These are phyloP conservation scores for Coemansia javaensis DNA, from an alignment of 192 early-diverging fungal species.

Conservation along the genomic window DNA sequence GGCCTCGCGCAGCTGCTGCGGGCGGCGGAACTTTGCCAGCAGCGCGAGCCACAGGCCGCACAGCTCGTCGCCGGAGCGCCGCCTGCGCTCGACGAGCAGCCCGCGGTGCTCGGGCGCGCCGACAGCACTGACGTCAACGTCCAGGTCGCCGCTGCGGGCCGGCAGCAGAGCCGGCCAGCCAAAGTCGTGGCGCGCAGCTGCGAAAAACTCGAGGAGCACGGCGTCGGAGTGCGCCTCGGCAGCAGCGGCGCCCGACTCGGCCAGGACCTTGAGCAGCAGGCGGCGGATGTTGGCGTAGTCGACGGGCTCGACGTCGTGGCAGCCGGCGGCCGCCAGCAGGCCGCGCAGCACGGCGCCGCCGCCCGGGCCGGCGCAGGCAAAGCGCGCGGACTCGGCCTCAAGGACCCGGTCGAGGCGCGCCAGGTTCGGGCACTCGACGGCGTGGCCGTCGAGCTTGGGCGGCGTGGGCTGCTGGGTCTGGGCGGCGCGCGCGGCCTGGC, in stretches of 20 bases:
- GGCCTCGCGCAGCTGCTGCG: slow-evolving; percentile 19
- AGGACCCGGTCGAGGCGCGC: slow-evolving; percentile 23
- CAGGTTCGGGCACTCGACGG: slow-evolving; percentile 32
- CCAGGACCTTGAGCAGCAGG: slow-evolving; percentile 57
- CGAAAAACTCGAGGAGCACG: slow-evolving; percentile 61
- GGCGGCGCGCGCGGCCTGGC: slow-evolving; percentile 6
- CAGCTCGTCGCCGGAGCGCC: slow-evolving; percentile 12
- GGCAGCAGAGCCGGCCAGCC: slow-evolving; percentile 31
- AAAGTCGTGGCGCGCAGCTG: slow-evolving; percentile 41
- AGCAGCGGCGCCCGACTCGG: slow-evolving; percentile 53
- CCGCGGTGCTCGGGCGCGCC: slow-evolving; percentile 15
- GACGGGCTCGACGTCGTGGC: slow-evolving; percentile 48
- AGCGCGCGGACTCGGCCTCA: slow-evolving; percentile 4
- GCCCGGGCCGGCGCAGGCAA: neutral
- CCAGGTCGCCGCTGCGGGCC: slow-evolving; percentile 5
- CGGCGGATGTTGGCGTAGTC: slow-evolving; percentile 70
- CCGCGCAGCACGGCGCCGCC: neutral
- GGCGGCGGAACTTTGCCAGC: slow-evolving; percentile 35
- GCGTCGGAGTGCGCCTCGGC: slow-evolving; percentile 62
- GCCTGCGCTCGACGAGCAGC: slow-evolving; percentile 15
- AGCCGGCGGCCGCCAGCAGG: slow-evolving; percentile 7
- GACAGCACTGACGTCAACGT: slow-evolving; percentile 3
- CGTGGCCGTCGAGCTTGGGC: slow-evolving; percentile 33
- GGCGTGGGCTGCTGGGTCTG: slow-evolving; percentile 4
- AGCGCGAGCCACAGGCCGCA: slow-evolving; percentile 30